Base-by-base conservation (phyloP, 441 rosid genomes). In the Cnidoscolus chayamansa region DNA sequence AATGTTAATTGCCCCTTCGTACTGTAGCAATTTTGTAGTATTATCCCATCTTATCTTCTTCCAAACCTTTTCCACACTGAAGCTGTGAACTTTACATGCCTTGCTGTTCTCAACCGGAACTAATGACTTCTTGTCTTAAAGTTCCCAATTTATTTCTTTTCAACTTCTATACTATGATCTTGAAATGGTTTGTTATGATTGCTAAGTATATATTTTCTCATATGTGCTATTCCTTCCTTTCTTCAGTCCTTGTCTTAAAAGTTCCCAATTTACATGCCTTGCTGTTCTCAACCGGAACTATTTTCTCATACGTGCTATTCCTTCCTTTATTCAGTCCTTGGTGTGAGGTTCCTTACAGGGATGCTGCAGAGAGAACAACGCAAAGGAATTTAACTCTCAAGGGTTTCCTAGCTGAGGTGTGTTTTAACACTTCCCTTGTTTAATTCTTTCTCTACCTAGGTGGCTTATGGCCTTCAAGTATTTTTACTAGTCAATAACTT, bases 371-470 rank as follows among this genome's bases (percentile, higher is more conserved):
- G 79, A 80, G 79, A 85, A 84, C 83, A 72, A 83, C 82, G 3
- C 67, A 75, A 54, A 88, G 89, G 72, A 89, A 86, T 72, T 76
- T 88, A 68, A 83, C 94, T 50, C 81, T 81, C 40, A 84, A 85
- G 75, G 92, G 89, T 56, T 93, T 90, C 78, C 71, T 91, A 70
- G 84, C 97, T 50, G 71, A 76, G 96, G 98, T 91, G 73, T 67
- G 60, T 48, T 53, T 62, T 40, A 30, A 57, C 15, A 19, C 75
- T 72, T 1, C 45, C 7, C n/a, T 30, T 63, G 45, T 43, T 16
- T 50, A 15, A 12, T 17, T 56, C 16, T 56, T 57, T 31, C 57
- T 67, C 19, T 40, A 57, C n/a, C 45, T 50, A 15, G 66, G 63
- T 57, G 65, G 40, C 57, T 31, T 17, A 43, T 4, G 58, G 15